A percentile compares a stretch with the other conserved stretches of the same genome.
Evolutionary conservation across 176 grass and related monocot genomes (phyloP).

Genomic region (Areca catechu): DNA sequence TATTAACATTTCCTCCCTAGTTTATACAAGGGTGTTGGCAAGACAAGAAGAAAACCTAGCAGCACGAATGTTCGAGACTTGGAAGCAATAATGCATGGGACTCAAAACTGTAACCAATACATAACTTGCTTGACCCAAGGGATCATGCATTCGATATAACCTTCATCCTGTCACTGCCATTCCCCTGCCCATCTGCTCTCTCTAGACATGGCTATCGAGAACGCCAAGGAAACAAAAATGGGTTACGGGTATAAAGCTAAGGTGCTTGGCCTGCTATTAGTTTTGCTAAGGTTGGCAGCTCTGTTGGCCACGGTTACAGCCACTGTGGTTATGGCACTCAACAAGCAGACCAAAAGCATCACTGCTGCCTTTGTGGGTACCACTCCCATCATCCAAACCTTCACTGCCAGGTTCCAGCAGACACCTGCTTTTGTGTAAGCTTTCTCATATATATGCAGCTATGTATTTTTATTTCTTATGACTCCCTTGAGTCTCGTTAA

Average conservation of each 20-base stretch:
- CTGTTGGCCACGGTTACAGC: constrained; percentile 32
- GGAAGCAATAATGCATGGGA: no score
- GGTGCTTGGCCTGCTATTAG: constrained; percentile 17
- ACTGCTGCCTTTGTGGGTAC: constrained; percentile 70
- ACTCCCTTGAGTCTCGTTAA: no score
- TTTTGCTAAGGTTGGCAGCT: constrained; percentile 36
- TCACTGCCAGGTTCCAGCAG: constrained; percentile 58
- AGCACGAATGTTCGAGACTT: no score
- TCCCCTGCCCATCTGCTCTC: no score
- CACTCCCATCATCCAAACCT: constrained; percentile 43
- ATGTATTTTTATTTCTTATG: no score
- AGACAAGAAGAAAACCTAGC: no score
- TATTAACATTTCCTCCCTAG: no score
- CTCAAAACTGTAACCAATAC: no score
- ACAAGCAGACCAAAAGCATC: constrained; percentile 48
- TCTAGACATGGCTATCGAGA: constrained; percentile 41
- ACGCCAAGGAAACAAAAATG: constrained; percentile 7
- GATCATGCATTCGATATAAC: no score
- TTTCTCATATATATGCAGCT: no score
- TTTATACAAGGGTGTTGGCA: no score
- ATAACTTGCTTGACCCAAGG: no score
- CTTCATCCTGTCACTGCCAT: not conserved
- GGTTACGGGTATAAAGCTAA: constrained; percentile 20
- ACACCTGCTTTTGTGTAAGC: constrained; percentile 66
- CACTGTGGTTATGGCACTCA: constrained; percentile 54